A percentile compares a stretch with the other conserved stretches of the same genome.
Evolutionary conservation across 768 basidiomycete species (phyloP).

Genomic region (Agaricus blazei): DNA sequence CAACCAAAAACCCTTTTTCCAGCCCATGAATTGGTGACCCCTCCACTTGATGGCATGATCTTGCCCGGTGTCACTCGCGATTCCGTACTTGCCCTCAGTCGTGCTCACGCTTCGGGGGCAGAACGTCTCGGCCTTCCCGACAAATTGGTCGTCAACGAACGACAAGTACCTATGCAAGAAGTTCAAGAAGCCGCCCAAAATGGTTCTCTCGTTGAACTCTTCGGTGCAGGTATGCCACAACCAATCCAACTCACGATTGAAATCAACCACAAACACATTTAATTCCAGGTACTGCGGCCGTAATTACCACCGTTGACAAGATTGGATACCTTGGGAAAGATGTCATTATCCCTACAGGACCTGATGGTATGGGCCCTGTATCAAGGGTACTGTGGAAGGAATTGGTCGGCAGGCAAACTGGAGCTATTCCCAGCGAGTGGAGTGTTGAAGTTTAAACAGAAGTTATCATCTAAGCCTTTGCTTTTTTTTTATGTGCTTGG

Average conservation of each 20-base stretch:
- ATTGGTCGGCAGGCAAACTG: slow-evolving; percentile 79
- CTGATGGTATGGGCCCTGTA: slow-evolving; percentile 77
- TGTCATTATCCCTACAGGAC: slow-evolving; percentile 56
- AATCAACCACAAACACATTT: slow-evolving; percentile 1
- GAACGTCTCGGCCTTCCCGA: slow-evolving; percentile 47
- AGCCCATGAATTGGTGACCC: slow-evolving; percentile 83
- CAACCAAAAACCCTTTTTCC: not conserved
- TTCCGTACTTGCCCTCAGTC: slow-evolving; percentile 69
- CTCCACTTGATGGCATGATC: slow-evolving; percentile 87
- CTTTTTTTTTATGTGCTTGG: not conserved
- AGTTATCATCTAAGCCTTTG: no score
- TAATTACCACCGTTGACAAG: slow-evolving; percentile 65
- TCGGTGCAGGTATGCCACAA: slow-evolving; percentile 61
- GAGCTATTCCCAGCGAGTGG: slow-evolving; percentile 75
- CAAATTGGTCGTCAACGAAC: slow-evolving; percentile 58
- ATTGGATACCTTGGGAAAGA: slow-evolving; percentile 72
- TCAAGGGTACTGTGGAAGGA: slow-evolving; percentile 66
- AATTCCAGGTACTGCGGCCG: slow-evolving; percentile 64
- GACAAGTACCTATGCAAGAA: slow-evolving; percentile 72
- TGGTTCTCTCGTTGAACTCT: slow-evolving; percentile 75
- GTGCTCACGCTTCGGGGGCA: slow-evolving; percentile 51
- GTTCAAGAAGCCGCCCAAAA: slow-evolving; percentile 51
- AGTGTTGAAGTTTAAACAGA: slow-evolving; percentile 41
- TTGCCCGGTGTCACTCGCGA: slow-evolving; percentile 90
- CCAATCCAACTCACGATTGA: not conserved